A percentile compares a stretch with the other conserved stretches of the same genome.
Conservation (phyloP, 495 filamentous ascomycete species). For the Xylaria cubensis region DNA sequence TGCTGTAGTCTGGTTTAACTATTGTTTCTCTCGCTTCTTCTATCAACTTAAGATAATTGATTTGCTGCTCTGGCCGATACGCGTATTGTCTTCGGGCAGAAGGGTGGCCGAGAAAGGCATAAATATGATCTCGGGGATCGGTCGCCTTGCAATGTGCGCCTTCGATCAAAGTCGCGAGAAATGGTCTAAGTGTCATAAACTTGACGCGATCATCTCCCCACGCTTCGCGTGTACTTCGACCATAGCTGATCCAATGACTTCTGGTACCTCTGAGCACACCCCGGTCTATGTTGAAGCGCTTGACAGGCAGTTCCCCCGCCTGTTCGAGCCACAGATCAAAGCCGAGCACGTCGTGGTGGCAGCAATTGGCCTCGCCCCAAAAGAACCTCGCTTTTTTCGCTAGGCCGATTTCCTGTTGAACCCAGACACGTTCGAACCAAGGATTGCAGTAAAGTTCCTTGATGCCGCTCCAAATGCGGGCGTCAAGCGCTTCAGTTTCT, state of each 20-base stretch:
- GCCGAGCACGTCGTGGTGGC: slow-evolving; percentile 1
- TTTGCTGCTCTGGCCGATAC: neutral
- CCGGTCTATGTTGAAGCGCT: neutral
- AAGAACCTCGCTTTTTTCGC: slow-evolving; percentile 1
- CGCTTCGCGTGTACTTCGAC: neutral
- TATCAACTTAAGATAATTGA: neutral
- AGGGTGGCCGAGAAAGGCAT: neutral
- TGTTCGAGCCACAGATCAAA: slow-evolving; percentile 1
- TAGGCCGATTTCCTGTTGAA: neutral
- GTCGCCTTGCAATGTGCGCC: neutral
- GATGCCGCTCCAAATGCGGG: neutral
- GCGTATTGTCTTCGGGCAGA: neutral
- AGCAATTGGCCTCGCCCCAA: neutral
- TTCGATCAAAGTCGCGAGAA: slow-evolving; percentile 4
- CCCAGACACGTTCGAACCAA: slow-evolving; percentile 2
- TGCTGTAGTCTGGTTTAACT: neutral
- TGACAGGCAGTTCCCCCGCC: neutral
- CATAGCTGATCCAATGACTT: neutral
- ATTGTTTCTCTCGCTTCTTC: neutral
- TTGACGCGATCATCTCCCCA: neutral
- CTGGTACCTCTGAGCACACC: neutral
- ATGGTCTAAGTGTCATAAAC: neutral
- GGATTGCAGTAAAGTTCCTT: neutral
- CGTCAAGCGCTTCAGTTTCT: neutral
- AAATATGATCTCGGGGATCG: neutral